A percentile compares a stretch with the other conserved stretches of the same genome.
Evolutionary conservation across 2,329 filamentous ascomycete genomes (phyloP).

Genomic region (Neopestalotiopsis clavispora): DNA sequence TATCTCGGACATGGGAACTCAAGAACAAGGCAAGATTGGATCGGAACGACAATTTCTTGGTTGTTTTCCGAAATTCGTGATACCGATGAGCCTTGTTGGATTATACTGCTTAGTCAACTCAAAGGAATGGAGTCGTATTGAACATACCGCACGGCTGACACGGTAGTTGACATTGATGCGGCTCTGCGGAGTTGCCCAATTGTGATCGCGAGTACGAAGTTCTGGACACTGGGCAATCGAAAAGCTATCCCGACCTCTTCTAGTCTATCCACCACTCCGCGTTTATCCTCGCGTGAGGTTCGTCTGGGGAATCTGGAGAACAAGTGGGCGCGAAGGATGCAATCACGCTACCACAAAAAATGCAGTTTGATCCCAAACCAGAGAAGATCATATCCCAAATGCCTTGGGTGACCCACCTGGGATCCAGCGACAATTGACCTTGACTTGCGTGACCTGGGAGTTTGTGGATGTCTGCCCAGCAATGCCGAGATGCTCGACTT

Average conservation of each 20-base stretch:
- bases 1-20: background rate
- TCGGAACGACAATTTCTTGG: background rate
- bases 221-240: background rate
- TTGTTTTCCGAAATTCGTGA: background rate
- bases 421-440: background rate
- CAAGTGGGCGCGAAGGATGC: background rate
- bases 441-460: background rate
- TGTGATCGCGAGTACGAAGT: background rate
- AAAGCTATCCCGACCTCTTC: no score
- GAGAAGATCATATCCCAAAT: background rate
- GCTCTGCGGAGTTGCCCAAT: background rate
- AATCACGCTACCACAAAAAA: background rate
- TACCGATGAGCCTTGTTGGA: background rate
- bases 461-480: slow-evolving; percentile 1
- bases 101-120: background rate
- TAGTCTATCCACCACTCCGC: no score
- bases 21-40: background rate
- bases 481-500: slow-evolving; percentile 1
- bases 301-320: background rate
- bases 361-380: background rate
- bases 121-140: background rate
- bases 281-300: background rate
- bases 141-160: no score
- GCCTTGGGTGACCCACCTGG: background rate
- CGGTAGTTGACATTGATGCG: background rate